A percentile compares a stretch with the other conserved stretches of the same genome.
Conservation (phyloP, 768 basidiomycete genomes). For the Megacollybia marginata region DNA sequence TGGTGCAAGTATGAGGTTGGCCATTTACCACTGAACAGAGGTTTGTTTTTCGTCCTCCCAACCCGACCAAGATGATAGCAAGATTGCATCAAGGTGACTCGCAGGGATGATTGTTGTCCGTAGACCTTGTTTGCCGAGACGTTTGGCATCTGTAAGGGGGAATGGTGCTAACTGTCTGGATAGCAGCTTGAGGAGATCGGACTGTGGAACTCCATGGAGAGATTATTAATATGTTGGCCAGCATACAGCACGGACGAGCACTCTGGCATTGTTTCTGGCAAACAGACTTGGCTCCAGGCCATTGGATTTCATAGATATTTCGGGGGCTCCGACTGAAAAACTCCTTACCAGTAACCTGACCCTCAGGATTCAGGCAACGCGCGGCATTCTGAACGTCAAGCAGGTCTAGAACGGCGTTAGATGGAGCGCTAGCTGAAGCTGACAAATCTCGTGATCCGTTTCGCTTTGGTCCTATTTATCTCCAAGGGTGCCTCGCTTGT, state of each 20-base stretch:
- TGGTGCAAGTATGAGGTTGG: slow-evolving; percentile 4
- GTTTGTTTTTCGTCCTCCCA: slow-evolving; percentile 98
- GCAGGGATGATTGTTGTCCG: slow-evolving; percentile 88
- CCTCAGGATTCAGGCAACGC: too few species aligned
- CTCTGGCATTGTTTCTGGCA: slow-evolving; percentile 99
- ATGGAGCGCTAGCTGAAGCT: too few species aligned
- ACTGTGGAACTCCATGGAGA: slow-evolving; percentile 83
- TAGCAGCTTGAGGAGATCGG: slow-evolving; percentile 85
- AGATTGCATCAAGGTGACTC: slow-evolving; percentile 98
- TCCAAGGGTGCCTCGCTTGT: too few species aligned
- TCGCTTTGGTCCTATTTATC: too few species aligned
- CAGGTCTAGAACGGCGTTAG: too few species aligned
- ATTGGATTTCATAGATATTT: slow-evolving; percentile 93
- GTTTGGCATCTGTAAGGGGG: slow-evolving; percentile 24
- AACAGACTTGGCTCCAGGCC: slow-evolving; percentile 98
- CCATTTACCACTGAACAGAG: slow-evolving; percentile 41
- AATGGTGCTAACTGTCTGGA: slow-evolving; percentile 58
- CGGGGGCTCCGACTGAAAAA: slow-evolving; percentile 67
- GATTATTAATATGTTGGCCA: slow-evolving; percentile 85
- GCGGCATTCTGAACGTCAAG: slow-evolving; percentile 46
- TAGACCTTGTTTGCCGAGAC: slow-evolving; percentile 94
- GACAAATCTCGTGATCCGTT: too few species aligned
- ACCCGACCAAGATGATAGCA: slow-evolving; percentile 79
- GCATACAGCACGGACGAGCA: slow-evolving; percentile 96
- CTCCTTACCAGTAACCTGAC: slow-evolving; percentile 21